Percentiles rank a stretch among this genome's conserved stretches.
Evolutionary conservation across 2,329 filamentous ascomycete genomes (phyloP).

Genomic region (Venturia oleaginea): DNA sequence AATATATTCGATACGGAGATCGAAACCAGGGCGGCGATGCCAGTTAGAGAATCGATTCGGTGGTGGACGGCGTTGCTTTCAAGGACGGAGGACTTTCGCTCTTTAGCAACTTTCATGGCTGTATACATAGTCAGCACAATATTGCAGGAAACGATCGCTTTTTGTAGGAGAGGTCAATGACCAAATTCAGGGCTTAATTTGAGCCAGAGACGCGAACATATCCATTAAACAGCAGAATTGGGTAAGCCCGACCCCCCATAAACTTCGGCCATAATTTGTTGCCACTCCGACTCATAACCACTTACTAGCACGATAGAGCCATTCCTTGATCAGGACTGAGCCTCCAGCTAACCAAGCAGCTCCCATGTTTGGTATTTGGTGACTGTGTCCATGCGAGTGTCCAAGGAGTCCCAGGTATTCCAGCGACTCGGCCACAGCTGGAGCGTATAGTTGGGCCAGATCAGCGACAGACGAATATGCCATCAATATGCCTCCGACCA

Average conservation of each 20-base stretch:
- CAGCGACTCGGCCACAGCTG: slow-evolving; percentile 11
- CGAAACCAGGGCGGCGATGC: slow-evolving; percentile 81
- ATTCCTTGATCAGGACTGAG: slow-evolving; percentile 89
- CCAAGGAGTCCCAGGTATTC: slow-evolving; percentile 19
- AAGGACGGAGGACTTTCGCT: slow-evolving; percentile 90
- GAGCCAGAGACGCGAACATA: background rate
- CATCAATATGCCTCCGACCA: slow-evolving; percentile 88
- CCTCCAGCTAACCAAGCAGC: slow-evolving; percentile 90
- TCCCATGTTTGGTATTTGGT: slow-evolving; percentile 66
- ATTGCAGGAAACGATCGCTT: background rate
- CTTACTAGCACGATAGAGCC: slow-evolving; percentile 85
- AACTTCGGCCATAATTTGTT: background rate
- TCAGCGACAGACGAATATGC: slow-evolving; percentile 56
- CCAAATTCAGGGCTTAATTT: background rate
- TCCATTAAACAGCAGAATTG: background rate
- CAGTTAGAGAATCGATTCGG: slow-evolving; percentile 88
- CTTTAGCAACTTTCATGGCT: slow-evolving; percentile 92
- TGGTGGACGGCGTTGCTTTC: slow-evolving; percentile 74
- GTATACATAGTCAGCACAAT: slow-evolving; percentile 20
- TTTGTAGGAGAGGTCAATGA: background rate
- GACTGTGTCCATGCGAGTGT: slow-evolving; percentile 47
- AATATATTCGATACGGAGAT: slow-evolving; percentile 86
- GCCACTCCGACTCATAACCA: background rate
- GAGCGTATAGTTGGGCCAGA: slow-evolving; percentile 35
- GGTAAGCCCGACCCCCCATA: background rate